Evolutionary conservation across 805 yeast species (phyloP), one percentile per base, ranked within the genome.

Genomic region (Starmerella floricola): DNA sequence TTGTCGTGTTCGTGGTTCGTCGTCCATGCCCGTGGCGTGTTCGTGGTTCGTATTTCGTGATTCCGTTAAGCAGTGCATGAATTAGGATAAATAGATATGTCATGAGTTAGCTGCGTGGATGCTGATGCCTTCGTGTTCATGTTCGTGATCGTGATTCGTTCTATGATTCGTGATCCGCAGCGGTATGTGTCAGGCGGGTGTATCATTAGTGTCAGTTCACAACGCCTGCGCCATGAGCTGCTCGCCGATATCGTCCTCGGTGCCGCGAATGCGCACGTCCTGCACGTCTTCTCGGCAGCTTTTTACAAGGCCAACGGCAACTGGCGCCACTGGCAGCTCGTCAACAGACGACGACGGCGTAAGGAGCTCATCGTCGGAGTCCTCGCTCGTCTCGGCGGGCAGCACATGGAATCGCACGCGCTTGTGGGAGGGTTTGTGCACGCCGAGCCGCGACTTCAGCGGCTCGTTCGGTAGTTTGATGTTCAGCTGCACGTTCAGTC

Each of bases 401-500:
- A 5, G 19, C 19, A 17, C n/a, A 8, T 6, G 26, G 15, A 36
- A 36, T 11, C n/a, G 32, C 10, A 36, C 38, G 31, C 38, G 32
- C 31, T 33, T 32, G 5, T 6, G 18, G 17, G 17, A 8, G n/a
- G 16, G 28, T 21, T 18, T 28, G 33, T 16, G 4, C 26, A 5
- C 16, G n/a, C 26, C 8, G 30, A 31, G 39, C 8, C 10, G 6
- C 10, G 26, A 23, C 10, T 19, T 24, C 15, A 31, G 31, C 2
- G 47, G 41, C 4, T 33, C 39, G 19, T 20, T 17, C 12, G 38
- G 31, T 3, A 39, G 31, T 4, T 28, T 31, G n/a, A 36, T 26
- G 62, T 88, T 88, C 52, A 84, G 79, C 74, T 88, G 84, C 62
- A 95, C 83, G 59, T 91, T 91, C 31, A 87, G 66, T 42, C 97